Conservation (phyloP, 441 rosid genomes). For the Euphorbia corollata region DNA sequence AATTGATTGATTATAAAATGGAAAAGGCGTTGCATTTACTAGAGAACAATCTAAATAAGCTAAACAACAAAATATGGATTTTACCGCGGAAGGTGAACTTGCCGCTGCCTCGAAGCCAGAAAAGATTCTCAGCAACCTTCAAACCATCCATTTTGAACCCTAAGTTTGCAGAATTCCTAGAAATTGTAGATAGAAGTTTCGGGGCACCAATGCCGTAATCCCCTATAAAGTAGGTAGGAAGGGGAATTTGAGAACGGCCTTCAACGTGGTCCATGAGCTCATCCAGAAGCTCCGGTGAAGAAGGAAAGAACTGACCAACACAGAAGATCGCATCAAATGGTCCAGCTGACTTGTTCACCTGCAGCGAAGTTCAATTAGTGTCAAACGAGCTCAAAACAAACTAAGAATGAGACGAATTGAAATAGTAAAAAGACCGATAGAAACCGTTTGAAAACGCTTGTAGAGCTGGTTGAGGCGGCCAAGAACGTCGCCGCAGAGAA, state of each 20-base stretch:
- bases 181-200: constrained; percentile 48
- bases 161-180: constrained; percentile 47
- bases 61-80: background rate
- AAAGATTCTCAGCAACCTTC: constrained; percentile 52
- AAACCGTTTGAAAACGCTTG: constrained; percentile 72
- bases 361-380: constrained; percentile 4
- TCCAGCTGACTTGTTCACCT: constrained; percentile 89
- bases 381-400: background rate
- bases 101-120: constrained; percentile 91
- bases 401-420: background rate
- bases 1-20: background rate
- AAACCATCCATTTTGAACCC: constrained; percentile 91
- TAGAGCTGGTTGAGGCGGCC: constrained; percentile 79
- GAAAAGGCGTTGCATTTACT: background rate
- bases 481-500: constrained; percentile 73
- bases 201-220: constrained; percentile 72
- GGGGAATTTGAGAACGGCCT: constrained; percentile 60
- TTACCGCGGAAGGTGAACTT: constrained; percentile 73
- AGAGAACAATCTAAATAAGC: background rate
- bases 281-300: constrained; percentile 48
- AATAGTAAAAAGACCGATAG: constrained; percentile 4
- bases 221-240: constrained; percentile 83
- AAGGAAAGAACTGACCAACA: constrained; percentile 91
- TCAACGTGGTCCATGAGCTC: constrained; percentile 62
- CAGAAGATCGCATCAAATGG: constrained; percentile 81